Percentiles rank a stretch among this genome's conserved stretches.
These are phyloP conservation scores for Aspergillus fumigatiaffinis DNA, from an alignment of 2,329 filamentous ascomycete species.

Conservation along the genomic window DNA sequence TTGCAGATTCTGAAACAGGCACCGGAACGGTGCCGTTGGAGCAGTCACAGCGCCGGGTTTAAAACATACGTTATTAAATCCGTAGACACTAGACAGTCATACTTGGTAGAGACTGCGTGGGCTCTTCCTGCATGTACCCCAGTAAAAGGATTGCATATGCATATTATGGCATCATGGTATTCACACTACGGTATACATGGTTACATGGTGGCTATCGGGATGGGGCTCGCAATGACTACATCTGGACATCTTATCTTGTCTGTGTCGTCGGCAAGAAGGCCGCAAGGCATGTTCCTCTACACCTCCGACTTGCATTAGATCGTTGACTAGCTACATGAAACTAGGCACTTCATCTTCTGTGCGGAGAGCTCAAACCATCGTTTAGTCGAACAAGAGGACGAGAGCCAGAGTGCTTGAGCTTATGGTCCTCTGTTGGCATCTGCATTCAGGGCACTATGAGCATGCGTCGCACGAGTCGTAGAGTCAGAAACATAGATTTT, in stretches of 20 bases:
- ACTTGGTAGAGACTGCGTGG: not conserved
- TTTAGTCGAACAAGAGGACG: not conserved
- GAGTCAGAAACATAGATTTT: not conserved
- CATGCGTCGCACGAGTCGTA: not conserved
- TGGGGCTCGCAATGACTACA: not conserved
- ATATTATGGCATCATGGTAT: not conserved
- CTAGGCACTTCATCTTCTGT: not conserved
- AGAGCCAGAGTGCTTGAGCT: not conserved
- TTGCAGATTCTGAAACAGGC: conserved; percentile 15
- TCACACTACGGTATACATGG: not conserved
- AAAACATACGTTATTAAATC: not conserved
- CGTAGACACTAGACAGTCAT: not conserved
- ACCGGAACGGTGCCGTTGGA: not conserved
- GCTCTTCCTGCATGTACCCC: not conserved
- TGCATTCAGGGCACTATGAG: not conserved
- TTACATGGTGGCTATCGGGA: not conserved
- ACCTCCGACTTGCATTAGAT: not conserved
- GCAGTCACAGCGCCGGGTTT: not conserved
- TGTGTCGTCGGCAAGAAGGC: not conserved
- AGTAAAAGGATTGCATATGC: not conserved
- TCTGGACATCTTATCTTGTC: not conserved
- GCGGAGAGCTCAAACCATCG: not conserved
- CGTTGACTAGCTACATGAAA: not conserved
- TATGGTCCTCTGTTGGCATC: not conserved
- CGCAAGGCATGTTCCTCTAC: not conserved